Conservation (phyloP, 2,329 filamentous ascomycete species). For the Clonostachys sp. region DNA sequence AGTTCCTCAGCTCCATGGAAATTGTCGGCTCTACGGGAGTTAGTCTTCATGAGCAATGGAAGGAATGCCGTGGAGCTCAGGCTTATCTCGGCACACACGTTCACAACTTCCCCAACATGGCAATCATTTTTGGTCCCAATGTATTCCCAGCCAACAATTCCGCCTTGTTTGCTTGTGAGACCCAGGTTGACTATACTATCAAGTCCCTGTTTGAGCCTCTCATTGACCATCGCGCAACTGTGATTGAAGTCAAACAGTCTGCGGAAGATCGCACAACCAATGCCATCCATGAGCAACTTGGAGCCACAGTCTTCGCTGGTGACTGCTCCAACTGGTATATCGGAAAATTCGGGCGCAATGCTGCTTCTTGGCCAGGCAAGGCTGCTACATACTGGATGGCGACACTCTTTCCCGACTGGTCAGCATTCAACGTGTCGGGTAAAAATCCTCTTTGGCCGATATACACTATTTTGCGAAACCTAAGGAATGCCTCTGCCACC, state of each 20-base stretch:
- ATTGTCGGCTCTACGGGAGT: constrained; percentile 13
- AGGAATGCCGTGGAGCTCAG: constrained; percentile 13
- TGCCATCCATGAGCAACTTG: constrained; percentile 7
- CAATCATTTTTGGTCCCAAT: constrained; percentile 15
- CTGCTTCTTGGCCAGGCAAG: constrained; percentile 26
- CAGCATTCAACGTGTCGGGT: background rate
- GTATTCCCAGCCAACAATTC: constrained; percentile 18
- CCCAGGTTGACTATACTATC: constrained; percentile 17
- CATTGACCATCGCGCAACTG: constrained; percentile 14
- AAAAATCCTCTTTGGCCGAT: background rate
- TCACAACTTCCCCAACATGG: constrained; percentile 22
- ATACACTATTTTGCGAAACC: background rate
- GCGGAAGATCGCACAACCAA: constrained; percentile 8
- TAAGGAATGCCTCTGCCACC: too few species aligned
- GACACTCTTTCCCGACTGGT: constrained; percentile 11
- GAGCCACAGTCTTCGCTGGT: constrained; percentile 7
- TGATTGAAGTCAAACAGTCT: constrained; percentile 2
- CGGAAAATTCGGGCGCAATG: constrained; percentile 9
- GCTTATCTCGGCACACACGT: constrained; percentile 21
- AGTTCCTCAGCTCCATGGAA: constrained; percentile 16
- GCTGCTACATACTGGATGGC: constrained; percentile 20
- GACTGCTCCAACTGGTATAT: constrained; percentile 12
- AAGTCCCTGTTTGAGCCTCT: constrained; percentile 17
- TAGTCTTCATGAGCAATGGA: constrained; percentile 16
- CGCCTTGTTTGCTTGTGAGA: constrained; percentile 14